These are phyloP conservation scores for Conidiobolus incongruus DNA, from an alignment of 371 early-diverging fungal species.

Conservation along the genomic window DNA sequence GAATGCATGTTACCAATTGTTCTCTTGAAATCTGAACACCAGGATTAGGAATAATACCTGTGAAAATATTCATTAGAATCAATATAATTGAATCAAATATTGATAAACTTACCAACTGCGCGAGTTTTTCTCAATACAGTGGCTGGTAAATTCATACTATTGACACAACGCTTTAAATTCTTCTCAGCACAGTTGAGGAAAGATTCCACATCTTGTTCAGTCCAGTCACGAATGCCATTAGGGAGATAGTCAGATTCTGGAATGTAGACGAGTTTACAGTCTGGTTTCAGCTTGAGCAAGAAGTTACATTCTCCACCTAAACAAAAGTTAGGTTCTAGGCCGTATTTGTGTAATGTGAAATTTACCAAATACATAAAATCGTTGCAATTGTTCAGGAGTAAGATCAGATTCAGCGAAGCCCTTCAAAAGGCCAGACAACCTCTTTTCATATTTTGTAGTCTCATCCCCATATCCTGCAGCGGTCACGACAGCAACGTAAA, in stretches of 20 bases:
- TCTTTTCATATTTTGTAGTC: conserved; percentile 34
- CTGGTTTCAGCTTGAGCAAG: conserved; percentile 33
- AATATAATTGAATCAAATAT: background rate
- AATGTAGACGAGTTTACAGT: conserved; percentile 29
- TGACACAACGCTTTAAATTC: conserved; percentile 22
- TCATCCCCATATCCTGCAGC: conserved; percentile 61
- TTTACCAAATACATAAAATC: conserved; percentile 48
- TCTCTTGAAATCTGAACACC: conserved; percentile 27
- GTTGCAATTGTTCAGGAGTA: conserved; percentile 14
- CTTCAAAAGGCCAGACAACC: conserved; percentile 40
- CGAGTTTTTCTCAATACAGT: conserved; percentile 37
- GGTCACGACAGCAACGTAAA: conserved; percentile 58
- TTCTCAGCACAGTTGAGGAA: conserved; percentile 45
- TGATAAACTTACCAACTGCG: conserved; percentile 31
- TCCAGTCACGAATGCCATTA: conserved; percentile 17
- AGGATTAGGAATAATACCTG: conserved; percentile 12
- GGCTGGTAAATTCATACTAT: conserved; percentile 34
- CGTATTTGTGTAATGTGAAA: background rate
- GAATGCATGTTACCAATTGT: conserved; percentile 18
- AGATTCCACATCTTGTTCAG: conserved; percentile 19
- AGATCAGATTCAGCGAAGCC: conserved; percentile 24
- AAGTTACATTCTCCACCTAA: conserved; percentile 53
- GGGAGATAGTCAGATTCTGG: conserved; percentile 23
- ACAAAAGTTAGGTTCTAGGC: background rate
- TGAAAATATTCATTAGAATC: background rate